A percentile compares a stretch with the other conserved stretches of the same genome.
These are phyloP conservation scores for Turritis glabra DNA, from an alignment of 345 rosid genomes.

Conservation along the genomic window DNA sequence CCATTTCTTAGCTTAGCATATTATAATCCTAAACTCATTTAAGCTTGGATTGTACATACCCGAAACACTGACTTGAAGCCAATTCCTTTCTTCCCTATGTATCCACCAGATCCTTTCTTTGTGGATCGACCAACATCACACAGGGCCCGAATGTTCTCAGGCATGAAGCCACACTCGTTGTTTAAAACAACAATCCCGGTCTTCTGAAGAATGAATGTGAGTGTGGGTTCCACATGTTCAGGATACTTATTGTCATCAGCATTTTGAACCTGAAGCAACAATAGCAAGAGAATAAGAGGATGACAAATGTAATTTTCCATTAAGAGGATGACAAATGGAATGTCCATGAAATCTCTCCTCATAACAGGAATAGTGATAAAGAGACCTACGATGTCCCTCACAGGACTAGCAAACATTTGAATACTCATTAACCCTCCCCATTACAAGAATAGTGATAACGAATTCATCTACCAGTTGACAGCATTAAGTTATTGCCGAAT, in stretches of 20 bases:
- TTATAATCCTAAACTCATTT: slow-evolving; percentile 14
- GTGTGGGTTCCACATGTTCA: slow-evolving; percentile 71
- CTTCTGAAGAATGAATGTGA: slow-evolving; percentile 79
- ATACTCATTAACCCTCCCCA: slow-evolving; percentile 7
- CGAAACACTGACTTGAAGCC: slow-evolving; percentile 99
- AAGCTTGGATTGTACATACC: slow-evolving; percentile 51
- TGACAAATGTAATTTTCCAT: neutral
- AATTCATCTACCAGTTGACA: slow-evolving; percentile 11
- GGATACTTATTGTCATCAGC: slow-evolving; percentile 93
- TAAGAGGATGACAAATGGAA: slow-evolving; percentile 17
- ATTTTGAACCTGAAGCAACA: slow-evolving; percentile 85
- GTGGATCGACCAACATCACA: slow-evolving; percentile 97
- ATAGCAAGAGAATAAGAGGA: slow-evolving; percentile 32
- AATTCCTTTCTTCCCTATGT: slow-evolving; percentile 95
- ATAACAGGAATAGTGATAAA: neutral
- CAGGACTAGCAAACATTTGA: slow-evolving; percentile 1
- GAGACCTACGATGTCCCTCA: slow-evolving; percentile 19
- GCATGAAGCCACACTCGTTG: slow-evolving; percentile 85
- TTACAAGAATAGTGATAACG: neutral
- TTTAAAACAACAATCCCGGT: slow-evolving; percentile 72
- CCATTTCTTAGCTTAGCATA: slow-evolving; percentile 12
- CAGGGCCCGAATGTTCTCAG: slow-evolving; percentile 85
- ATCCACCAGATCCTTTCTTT: slow-evolving; percentile 83
- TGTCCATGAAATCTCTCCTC: slow-evolving; percentile 1
- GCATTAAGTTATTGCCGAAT: slow-evolving; percentile 13